These are phyloP conservation scores for Dendrocalamus latiflorus DNA, from an alignment of 202 grass and related monocot genomes.

Conservation along the genomic window DNA sequence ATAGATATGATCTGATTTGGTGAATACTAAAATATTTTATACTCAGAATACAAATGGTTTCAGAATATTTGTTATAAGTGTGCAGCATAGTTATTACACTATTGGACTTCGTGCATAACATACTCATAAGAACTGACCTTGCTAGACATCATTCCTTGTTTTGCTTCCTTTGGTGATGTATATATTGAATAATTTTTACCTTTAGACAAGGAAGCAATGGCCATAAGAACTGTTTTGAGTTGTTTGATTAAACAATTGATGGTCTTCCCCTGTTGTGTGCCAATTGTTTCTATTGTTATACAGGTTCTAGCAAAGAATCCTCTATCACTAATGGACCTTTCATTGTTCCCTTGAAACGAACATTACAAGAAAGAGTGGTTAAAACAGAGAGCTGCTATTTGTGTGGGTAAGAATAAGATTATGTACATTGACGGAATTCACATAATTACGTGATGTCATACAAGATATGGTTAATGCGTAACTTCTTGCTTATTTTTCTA, in stretches of 20 bases:
- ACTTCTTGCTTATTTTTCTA: constrained; percentile 35
- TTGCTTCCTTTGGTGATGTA: not conserved
- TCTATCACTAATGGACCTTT: constrained; percentile 11
- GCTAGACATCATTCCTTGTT: not conserved
- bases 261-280: constrained; percentile 19
- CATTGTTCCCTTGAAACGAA: constrained; percentile 41
- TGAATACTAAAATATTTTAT: not conserved
- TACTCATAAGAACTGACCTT: not conserved
- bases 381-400: constrained; percentile 52
- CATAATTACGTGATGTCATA: constrained; percentile 30
- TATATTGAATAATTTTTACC: not conserved
- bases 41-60: not conserved
- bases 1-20: not conserved
- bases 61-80: not conserved
- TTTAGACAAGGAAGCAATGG: not conserved
- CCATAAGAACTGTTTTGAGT: not conserved
- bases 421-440: not conserved
- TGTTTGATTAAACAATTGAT: constrained; percentile 23
- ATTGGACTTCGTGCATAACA: not conserved
- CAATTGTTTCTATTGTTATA: not conserved
- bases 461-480: constrained; percentile 70
- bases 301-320: constrained; percentile 24
- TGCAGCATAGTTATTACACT: not conserved
- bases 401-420: constrained; percentile 58
- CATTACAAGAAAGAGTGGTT: constrained; percentile 40